Base-by-base conservation (phyloP, 1,139 yeast genomes). In the Geotrichum reessii region DNA sequence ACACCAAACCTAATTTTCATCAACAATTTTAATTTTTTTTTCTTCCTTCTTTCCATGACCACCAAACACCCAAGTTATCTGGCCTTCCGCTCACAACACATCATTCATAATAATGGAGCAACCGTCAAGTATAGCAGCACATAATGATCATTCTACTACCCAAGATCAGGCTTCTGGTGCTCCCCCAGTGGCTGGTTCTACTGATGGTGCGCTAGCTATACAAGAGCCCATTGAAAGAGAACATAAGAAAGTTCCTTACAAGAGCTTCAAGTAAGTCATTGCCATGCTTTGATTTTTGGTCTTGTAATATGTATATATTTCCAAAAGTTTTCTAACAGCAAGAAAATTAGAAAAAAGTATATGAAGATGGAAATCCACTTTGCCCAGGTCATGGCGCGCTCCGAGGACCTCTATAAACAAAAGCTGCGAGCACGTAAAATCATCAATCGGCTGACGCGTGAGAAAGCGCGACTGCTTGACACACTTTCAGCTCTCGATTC, bases 281-380 rank as follows among this genome's bases (percentile, higher is more conserved):
- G n/a, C n/a, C n/a, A n/a, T n/a, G n/a, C n/a, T n/a, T n/a, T n/a
- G n/a, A n/a, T n/a, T n/a, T n/a, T n/a, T n/a, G n/a, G n/a, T n/a
- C n/a, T n/a, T n/a, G n/a, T n/a, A n/a, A n/a, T n/a, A n/a, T n/a
- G n/a, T n/a, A n/a, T n/a, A n/a, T n/a, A n/a, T n/a, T n/a, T n/a
- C n/a, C n/a, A n/a, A n/a, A n/a, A n/a, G n/a, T n/a, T n/a, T n/a
- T n/a, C n/a, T n/a, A n/a, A n/a, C n/a, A n/a, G n/a, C n/a, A 27
- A 11, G 12, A 31, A 4, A 9, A 27, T 21, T 33, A 58, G 62
- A 58, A 68, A 67, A 51, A 68, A 67, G 58, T 69, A 68, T 50
- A 59, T 62, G 48, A 68, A 66, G 60, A 59, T 68, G 65, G 63
- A 63, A 40, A 55, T 55, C 19, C 57, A 63, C 57, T 68, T 69